Percentiles rank a stretch among this genome's conserved stretches.
These are phyloP conservation scores for Heterobasidion irregulare DNA, from an alignment of 1,284 basidiomycete genomes.

Conservation along the genomic window DNA sequence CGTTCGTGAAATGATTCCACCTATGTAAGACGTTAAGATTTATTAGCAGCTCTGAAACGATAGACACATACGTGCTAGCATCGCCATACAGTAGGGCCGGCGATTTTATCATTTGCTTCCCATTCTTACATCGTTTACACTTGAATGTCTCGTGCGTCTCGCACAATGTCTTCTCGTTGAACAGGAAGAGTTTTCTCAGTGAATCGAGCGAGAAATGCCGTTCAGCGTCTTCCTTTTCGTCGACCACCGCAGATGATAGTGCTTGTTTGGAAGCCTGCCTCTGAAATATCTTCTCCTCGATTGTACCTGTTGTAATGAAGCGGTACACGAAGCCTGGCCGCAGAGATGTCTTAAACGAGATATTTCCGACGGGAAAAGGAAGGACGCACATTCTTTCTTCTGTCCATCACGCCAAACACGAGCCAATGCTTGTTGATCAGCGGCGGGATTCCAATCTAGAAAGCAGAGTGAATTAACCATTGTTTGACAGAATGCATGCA, in stretches of 20 bases:
- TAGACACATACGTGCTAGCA: slow-evolving; percentile 80
- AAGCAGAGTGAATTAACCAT: not conserved
- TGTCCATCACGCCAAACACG: slow-evolving; percentile 99
- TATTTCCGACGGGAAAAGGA: not conserved
- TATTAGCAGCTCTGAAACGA: not conserved
- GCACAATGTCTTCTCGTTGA: slow-evolving; percentile 82
- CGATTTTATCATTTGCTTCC: slow-evolving; percentile 79
- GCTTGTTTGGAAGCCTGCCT: slow-evolving; percentile 95
- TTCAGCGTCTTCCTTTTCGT: slow-evolving; percentile 94
- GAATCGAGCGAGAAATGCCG: slow-evolving; percentile 92
- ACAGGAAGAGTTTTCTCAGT: slow-evolving; percentile 86
- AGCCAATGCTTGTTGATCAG: slow-evolving; percentile 96
- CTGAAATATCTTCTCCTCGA: slow-evolving; percentile 99
- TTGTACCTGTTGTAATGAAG: slow-evolving; percentile 95
- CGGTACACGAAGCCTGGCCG: slow-evolving; percentile 88
- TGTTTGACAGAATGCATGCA: not conserved
- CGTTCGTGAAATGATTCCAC: slow-evolving; percentile 96
- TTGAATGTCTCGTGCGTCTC: slow-evolving; percentile 99
- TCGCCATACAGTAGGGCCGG: slow-evolving; percentile 92
- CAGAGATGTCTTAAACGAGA: not conserved
- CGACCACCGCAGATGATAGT: slow-evolving; percentile 94
- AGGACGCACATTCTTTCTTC: slow-evolving; percentile 89
- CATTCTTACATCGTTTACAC: slow-evolving; percentile 90
- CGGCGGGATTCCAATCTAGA: slow-evolving; percentile 92
- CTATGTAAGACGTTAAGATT: slow-evolving; percentile 31